Evolutionary conservation across 306 rosid species (phyloP).

Genomic region (Glycine latifolia): DNA sequence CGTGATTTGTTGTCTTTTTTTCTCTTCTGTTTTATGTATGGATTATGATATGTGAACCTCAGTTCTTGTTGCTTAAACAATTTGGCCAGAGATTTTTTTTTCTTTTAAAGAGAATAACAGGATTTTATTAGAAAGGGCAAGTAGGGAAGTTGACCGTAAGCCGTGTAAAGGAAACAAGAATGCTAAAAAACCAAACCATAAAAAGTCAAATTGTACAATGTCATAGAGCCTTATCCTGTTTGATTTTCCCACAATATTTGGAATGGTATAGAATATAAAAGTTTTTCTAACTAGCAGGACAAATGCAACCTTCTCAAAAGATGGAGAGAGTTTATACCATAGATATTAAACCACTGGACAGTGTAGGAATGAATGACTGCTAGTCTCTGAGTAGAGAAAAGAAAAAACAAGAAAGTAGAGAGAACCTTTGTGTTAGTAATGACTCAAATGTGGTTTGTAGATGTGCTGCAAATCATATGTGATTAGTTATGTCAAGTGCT

Average conservation of each 20-base stretch:
- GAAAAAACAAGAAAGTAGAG: background rate
- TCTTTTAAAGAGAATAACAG: too few relatives aligned
- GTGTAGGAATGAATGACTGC: background rate
- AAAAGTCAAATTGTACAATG: too few relatives aligned
- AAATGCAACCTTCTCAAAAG: background rate
- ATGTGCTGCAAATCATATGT: constrained; percentile 5
- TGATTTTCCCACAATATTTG: background rate
- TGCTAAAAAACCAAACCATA: too few relatives aligned
- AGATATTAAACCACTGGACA: constrained; percentile 9
- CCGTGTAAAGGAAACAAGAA: too few relatives aligned
- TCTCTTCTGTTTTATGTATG: background rate
- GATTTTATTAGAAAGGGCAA: too few relatives aligned
- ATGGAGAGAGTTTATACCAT: constrained; percentile 3
- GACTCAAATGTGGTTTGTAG: background rate
- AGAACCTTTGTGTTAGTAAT: background rate
- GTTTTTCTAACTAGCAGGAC: constrained; percentile 20
- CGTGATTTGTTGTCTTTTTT: background rate
- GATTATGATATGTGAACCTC: constrained; percentile 10
- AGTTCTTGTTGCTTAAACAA: constrained; percentile 22
- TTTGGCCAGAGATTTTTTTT: too few relatives aligned
- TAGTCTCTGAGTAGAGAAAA: background rate
- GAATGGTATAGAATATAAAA: constrained; percentile 1
- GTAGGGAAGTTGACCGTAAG: too few relatives aligned
- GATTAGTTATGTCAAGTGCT: background rate
- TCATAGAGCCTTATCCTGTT: too few relatives aligned